Conservation (phyloP, 345 rosid genomes). For the Abelmoschus esculentus region DNA sequence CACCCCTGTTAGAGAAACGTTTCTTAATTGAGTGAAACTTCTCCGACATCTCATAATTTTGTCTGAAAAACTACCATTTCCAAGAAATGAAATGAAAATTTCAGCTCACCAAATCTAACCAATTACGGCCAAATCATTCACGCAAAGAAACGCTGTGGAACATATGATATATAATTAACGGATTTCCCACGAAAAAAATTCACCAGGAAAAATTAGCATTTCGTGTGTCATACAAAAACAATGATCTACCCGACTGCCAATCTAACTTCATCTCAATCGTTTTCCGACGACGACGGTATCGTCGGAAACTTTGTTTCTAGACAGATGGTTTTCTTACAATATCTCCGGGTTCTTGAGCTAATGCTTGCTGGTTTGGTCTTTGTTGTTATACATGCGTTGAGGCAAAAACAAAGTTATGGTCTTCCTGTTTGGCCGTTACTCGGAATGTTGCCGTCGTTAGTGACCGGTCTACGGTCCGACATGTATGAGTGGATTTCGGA, state of each 20-base stretch:
- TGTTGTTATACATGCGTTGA: constrained; percentile 37
- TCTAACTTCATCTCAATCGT: constrained; percentile 16
- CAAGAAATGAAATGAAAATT: constrained; percentile 13
- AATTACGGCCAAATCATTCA: constrained; percentile 35
- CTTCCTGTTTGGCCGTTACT: constrained; percentile 78
- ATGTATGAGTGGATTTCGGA: constrained; percentile 68
- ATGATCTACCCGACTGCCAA: constrained; percentile 36
- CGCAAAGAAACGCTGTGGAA: constrained; percentile 38
- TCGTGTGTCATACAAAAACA: constrained; percentile 35
- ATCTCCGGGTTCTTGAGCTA: constrained; percentile 46
- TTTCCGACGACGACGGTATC: not conserved
- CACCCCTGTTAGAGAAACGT: not conserved
- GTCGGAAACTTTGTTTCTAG: constrained; percentile 12
- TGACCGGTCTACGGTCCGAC: constrained; percentile 36
- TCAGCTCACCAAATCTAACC: constrained; percentile 91
- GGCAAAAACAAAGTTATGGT: constrained; percentile 43
- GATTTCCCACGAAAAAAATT: not conserved
- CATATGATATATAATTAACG: constrained; percentile 1
- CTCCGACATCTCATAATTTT: not conserved
- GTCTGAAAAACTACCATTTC: not conserved
- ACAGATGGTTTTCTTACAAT: constrained; percentile 30
- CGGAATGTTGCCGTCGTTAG: constrained; percentile 82
- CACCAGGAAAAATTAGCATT: constrained; percentile 15
- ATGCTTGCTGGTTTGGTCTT: constrained; percentile 43
- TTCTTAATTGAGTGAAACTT: not conserved